These are phyloP conservation scores for Ophiostoma quercus DNA, from an alignment of 2,329 filamentous ascomycete species.

Conservation along the genomic window DNA sequence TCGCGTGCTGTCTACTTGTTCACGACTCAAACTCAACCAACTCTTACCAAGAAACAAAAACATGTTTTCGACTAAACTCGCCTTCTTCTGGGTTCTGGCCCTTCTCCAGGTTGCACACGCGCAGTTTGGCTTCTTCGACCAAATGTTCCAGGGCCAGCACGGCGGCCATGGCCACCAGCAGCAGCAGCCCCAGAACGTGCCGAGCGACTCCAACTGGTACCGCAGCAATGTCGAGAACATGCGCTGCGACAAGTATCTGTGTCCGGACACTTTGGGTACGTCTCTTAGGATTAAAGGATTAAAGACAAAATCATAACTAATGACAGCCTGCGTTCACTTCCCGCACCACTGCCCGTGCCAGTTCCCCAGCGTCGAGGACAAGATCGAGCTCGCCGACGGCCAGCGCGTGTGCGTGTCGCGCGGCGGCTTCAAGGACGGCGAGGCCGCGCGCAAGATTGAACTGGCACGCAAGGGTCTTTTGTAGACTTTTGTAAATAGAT, in stretches of 20 bases:
- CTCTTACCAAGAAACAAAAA: too few species aligned
- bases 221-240: slow-evolving; percentile 48
- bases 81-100: slow-evolving; percentile 48
- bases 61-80: slow-evolving; percentile 27
- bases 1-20: not conserved
- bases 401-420: slow-evolving; percentile 68
- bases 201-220: slow-evolving; percentile 80
- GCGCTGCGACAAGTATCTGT: slow-evolving; percentile 89
- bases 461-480: slow-evolving; percentile 73
- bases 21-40: not conserved
- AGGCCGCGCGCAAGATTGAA: slow-evolving; percentile 70
- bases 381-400: slow-evolving; percentile 68
- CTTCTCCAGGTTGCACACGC: slow-evolving; percentile 59
- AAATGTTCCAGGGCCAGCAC: slow-evolving; percentile 72
- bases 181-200: slow-evolving; percentile 68
- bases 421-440: slow-evolving; percentile 66
- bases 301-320: not conserved
- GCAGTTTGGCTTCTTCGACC: slow-evolving; percentile 96
- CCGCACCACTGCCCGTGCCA: slow-evolving; percentile 95
- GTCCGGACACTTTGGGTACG: slow-evolving; percentile 72
- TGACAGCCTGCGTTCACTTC: slow-evolving; percentile 81
- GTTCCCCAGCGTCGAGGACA: slow-evolving; percentile 70
- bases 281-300: not conserved
- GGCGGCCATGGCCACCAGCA: slow-evolving; percentile 41
- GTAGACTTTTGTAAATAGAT: slow-evolving; percentile 33